Percentiles rank a stretch among this genome's conserved stretches.
phyloP scores from a whole-genome alignment of 148 eudicot species.

The Pouteria glomerata region DNA sequence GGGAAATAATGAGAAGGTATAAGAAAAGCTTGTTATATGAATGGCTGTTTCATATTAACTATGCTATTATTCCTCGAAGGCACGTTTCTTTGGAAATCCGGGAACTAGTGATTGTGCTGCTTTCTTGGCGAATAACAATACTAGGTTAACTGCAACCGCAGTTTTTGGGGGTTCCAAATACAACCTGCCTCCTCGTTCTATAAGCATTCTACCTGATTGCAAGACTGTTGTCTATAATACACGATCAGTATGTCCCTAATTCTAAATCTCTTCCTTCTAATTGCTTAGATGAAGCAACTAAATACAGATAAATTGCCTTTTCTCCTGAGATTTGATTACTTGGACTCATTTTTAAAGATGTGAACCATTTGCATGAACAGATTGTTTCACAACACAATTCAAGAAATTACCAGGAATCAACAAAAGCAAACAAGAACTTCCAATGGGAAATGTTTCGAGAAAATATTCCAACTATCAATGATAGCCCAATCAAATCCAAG shows the following conservation, averaged over 20 bases:
- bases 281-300: too few relatives aligned
- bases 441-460: slow-evolving; percentile 71
- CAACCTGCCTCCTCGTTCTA: slow-evolving; percentile 58
- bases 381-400: slow-evolving; percentile 63
- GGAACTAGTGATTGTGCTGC: slow-evolving; percentile 51
- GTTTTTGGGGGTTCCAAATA: slow-evolving; percentile 43
- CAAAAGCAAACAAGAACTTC: slow-evolving; percentile 32
- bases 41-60: neutral
- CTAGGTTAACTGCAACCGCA: slow-evolving; percentile 19
- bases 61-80: slow-evolving; percentile 22
- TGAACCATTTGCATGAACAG: too few relatives aligned
- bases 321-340: too few relatives aligned
- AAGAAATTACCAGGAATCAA: slow-evolving; percentile 44
- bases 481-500: slow-evolving; percentile 6
- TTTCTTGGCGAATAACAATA: slow-evolving; percentile 60
- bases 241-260: slow-evolving; percentile 37
- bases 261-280: too few relatives aligned
- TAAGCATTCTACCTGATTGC: slow-evolving; percentile 87
- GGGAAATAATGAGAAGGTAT: too few relatives aligned
- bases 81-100: slow-evolving; percentile 43
- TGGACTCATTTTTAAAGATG: too few relatives aligned
- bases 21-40: too few relatives aligned
- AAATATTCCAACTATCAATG: slow-evolving; percentile 39
- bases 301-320: too few relatives aligned
- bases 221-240: slow-evolving; percentile 65